Conservation (phyloP, 1,139 yeast species). For the Yamadazyma aaseri region DNA sequence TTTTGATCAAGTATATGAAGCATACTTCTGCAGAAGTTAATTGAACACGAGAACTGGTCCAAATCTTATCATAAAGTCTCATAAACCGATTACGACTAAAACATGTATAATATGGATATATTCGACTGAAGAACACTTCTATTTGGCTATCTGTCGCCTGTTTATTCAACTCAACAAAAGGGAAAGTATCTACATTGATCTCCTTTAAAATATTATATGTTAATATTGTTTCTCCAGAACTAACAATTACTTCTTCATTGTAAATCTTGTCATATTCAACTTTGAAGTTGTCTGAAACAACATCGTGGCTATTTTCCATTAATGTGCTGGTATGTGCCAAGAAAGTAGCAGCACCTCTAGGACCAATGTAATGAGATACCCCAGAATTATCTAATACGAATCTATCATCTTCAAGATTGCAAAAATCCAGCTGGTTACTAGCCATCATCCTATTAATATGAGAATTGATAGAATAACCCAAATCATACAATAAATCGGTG, state of each 20-base stretch:
- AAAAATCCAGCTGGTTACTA: neutral
- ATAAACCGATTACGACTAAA: constrained; percentile 30
- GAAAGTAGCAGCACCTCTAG: constrained; percentile 11
- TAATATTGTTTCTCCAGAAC: constrained; percentile 6
- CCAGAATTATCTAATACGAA: constrained; percentile 14
- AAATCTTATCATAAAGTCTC: constrained; percentile 9
- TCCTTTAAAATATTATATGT: neutral
- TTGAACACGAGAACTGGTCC: constrained; percentile 4
- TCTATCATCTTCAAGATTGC: constrained; percentile 9
- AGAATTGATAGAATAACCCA: constrained; percentile 4
- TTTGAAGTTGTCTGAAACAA: constrained; percentile 3
- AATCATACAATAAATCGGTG: constrained; percentile 4
- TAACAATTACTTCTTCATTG: constrained; percentile 8
- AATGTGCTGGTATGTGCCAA: constrained; percentile 6
- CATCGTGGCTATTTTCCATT: constrained; percentile 3
- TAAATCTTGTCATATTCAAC: constrained; percentile 4
- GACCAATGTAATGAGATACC: constrained; percentile 15
- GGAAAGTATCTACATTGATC: constrained; percentile 4
- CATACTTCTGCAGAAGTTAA: constrained; percentile 30
- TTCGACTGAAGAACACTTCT: constrained; percentile 33
- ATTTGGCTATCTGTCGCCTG: constrained; percentile 32
- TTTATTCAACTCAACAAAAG: constrained; percentile 11
- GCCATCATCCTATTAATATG: neutral
- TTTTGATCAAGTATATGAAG: constrained; percentile 42
- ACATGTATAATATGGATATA: constrained; percentile 40